A percentile compares a stretch with the other conserved stretches of the same genome.
Evolutionary conservation across 768 basidiomycete species (phyloP).

Genomic region (Mycena haematopus): DNA sequence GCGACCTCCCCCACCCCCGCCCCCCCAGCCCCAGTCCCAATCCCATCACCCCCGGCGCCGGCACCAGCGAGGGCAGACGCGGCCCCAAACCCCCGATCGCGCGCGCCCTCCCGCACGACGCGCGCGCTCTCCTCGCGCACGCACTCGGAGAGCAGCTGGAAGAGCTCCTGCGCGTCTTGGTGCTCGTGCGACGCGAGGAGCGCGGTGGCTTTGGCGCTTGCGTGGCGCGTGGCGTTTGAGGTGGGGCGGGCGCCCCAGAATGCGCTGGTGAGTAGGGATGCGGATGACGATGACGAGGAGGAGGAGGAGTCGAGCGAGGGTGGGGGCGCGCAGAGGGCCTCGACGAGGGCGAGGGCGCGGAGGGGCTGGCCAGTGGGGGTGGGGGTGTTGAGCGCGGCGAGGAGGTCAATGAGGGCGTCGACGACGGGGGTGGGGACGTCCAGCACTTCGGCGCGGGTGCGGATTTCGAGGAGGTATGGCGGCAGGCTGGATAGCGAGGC

Average conservation of each 20-base stretch:
- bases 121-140: constrained; percentile 84
- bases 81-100: constrained; percentile 66
- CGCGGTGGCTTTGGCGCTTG: constrained; percentile 45
- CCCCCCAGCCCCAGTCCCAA: background rate
- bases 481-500: constrained; percentile 86
- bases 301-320: constrained; percentile 57
- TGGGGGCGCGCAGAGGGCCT: constrained; percentile 57
- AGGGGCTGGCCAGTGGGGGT: constrained; percentile 67
- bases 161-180: constrained; percentile 98
- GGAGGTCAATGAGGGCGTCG: constrained; percentile 76
- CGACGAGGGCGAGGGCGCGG: constrained; percentile 38
- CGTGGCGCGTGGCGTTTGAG: too few relatives aligned
- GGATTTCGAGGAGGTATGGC: constrained; percentile 78
- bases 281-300: constrained; percentile 52
- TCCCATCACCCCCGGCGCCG: constrained; percentile 15
- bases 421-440: constrained; percentile 89
- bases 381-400: constrained; percentile 73
- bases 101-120: constrained; percentile 72
- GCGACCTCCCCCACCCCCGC: background rate
- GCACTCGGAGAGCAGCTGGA: constrained; percentile 89
- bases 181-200: constrained; percentile 91
- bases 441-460: constrained; percentile 74
- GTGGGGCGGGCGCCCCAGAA: constrained; percentile 2
- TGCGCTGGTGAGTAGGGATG: constrained; percentile 45
- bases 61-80: constrained; percentile 35